Conservation (phyloP, 2,329 filamentous ascomycete genomes). For the Stemphylium vesicarium region DNA sequence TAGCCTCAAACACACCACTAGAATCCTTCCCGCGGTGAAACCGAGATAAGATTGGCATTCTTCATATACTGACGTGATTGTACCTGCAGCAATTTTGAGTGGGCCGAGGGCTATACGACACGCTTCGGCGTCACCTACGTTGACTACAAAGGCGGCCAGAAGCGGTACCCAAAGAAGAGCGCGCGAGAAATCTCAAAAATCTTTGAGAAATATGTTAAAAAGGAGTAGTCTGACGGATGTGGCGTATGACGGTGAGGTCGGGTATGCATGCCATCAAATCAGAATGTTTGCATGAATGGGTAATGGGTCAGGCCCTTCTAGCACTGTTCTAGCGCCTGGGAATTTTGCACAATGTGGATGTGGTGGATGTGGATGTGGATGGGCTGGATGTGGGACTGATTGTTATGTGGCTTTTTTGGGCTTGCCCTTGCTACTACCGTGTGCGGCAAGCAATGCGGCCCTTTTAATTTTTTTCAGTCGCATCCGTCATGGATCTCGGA, state of each 20-base stretch:
- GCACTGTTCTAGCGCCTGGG: slow-evolving; percentile 31
- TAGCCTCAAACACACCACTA: slow-evolving; percentile 17
- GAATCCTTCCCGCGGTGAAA: neutral
- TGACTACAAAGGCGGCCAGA: slow-evolving; percentile 81
- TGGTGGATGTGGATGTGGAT: neutral
- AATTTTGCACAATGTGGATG: slow-evolving; percentile 1
- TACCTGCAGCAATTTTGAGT: slow-evolving; percentile 75
- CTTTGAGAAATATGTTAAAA: slow-evolving; percentile 74
- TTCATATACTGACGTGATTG: slow-evolving; percentile 5
- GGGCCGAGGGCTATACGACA: slow-evolving; percentile 90
- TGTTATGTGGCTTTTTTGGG: slow-evolving; percentile 4
- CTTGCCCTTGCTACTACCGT: neutral
- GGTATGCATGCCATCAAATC: slow-evolving; percentile 13
- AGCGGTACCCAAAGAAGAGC: slow-evolving; percentile 83
- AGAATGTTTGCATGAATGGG: neutral
- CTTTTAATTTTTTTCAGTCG: neutral
- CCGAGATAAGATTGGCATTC: neutral
- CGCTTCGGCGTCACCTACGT: slow-evolving; percentile 85
- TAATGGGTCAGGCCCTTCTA: slow-evolving; percentile 19
- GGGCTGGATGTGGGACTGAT: neutral
- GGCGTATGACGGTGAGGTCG: slow-evolving; percentile 19
- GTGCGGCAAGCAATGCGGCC: slow-evolving; percentile 7
- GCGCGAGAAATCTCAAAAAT: slow-evolving; percentile 72
- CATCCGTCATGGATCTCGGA: slow-evolving; percentile 1
- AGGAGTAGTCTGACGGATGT: slow-evolving; percentile 50